Evolutionary conservation across 805 yeast genomes (phyloP), one percentile per base, ranked within the genome.

Genomic region (Wickerhamomyces canadensis): DNA sequence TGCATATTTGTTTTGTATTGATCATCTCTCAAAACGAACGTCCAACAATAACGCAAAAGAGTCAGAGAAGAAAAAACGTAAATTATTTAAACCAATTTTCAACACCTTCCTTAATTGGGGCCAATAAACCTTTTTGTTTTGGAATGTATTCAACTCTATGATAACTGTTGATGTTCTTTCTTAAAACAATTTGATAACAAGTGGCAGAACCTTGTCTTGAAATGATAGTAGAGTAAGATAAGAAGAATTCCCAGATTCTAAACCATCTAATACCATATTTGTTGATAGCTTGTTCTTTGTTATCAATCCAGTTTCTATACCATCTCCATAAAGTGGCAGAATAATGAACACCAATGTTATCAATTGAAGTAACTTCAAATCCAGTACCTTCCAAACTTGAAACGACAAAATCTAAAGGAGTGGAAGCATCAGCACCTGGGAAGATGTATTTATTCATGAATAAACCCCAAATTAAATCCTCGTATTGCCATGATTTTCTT

Each of bases 361-460:
- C 96, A 41, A 84, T 65, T 30, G 82, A 70, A 36, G 80, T 88
- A 49, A 85, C 76, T 68, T 87, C 96, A 58, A 87, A 87, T 3
- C 95, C 95, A 41, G 82, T 77, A 27, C 77, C 80, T 68, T 87
- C 96, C 58, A 87, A 74, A 44, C 74, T 68, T 45, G 82, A 74
- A 43, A 80, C 70, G 46, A 86, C 91, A 56, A 84, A 88, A 42
- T 86, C 86, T 51, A 88, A 74, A 27, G 96, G 96, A 40, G 96
- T 88, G 6, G 95, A 85, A 33, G 96, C 96, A 67, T 87, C 96
- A 36, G 96, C 96, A 65, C 96, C 96, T 31, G 96, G 96, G 86
- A 87, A 87, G 59, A 87, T 82, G 65, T 85, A 87, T 71, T 85
- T 87, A 78, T 88, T 87, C 96, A 87, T 88, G 65, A 87, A 87